phyloP scores from a whole-genome alignment of 2,329 filamentous ascomycete species.

The Graphium sp. region DNA sequence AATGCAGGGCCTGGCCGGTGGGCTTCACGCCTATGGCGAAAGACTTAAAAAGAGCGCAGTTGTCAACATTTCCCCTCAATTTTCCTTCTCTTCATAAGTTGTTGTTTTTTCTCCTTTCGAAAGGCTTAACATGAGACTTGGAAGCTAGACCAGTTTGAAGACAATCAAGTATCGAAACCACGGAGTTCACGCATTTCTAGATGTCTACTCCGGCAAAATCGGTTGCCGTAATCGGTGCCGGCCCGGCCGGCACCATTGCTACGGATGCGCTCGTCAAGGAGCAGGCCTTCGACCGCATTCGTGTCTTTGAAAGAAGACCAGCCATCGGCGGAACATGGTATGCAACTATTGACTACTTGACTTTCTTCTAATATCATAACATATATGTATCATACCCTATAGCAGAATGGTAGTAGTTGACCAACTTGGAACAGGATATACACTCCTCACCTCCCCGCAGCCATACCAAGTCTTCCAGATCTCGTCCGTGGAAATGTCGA shows the following conservation, averaged over 20 bases:
- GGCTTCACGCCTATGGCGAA: no score
- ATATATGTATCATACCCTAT: constrained; percentile 16
- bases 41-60: no score
- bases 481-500: constrained; percentile 27
- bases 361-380: no score
- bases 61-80: no score
- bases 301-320: constrained; percentile 44
- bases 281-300: constrained; percentile 36
- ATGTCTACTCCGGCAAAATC: no score
- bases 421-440: constrained; percentile 10
- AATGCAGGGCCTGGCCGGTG: no score
- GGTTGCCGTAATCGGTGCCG: constrained; percentile 45
- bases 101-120: no score
- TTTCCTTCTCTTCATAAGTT: no score
- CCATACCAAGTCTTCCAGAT: constrained; percentile 11
- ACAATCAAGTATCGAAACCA: no score
- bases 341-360: constrained; percentile 9
- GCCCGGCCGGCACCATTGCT: constrained; percentile 41
- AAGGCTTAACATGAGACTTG: no score
- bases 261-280: constrained; percentile 43
- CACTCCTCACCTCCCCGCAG: constrained; percentile 15
- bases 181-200: no score
- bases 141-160: no score
- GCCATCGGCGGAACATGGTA: constrained; percentile 45
- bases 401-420: not conserved